A percentile compares a stretch with the other conserved stretches of the same genome.
Conservation (phyloP, 106 monocot species). For the Phalaenopsis aphrodite region DNA sequence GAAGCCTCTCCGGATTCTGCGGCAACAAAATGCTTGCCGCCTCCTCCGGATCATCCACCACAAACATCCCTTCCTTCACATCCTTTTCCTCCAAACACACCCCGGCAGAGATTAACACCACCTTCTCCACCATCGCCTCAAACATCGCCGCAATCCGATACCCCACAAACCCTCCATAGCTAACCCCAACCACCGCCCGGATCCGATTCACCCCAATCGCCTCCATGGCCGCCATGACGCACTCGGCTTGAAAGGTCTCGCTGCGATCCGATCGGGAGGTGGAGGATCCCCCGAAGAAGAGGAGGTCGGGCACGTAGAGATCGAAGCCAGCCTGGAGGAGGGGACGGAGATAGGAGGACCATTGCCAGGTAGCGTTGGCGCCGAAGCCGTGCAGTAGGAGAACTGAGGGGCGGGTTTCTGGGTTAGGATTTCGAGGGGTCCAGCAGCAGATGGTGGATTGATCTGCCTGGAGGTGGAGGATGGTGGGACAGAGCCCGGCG, state of each 20-base stretch:
- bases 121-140: slow-evolving; percentile 39
- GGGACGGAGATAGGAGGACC: slow-evolving; percentile 15
- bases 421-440: slow-evolving; percentile 15
- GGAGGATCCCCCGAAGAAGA: slow-evolving; percentile 64
- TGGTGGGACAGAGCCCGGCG: slow-evolving; percentile 51
- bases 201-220: slow-evolving; percentile 33
- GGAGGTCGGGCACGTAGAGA: slow-evolving; percentile 29
- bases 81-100: slow-evolving; percentile 76
- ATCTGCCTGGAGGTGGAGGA: slow-evolving; percentile 20
- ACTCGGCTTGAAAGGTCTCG: slow-evolving; percentile 59
- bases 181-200: slow-evolving; percentile 47
- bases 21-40: slow-evolving; percentile 54
- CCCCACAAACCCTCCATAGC: slow-evolving; percentile 83
- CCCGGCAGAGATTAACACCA: slow-evolving; percentile 58
- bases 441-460: slow-evolving; percentile 22
- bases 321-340: slow-evolving; percentile 19
- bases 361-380: slow-evolving; percentile 31
- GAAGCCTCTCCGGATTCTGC: slow-evolving; percentile 56
- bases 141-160: slow-evolving; percentile 63
- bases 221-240: slow-evolving; percentile 40
- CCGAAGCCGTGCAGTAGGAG: slow-evolving; percentile 32
- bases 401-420: slow-evolving; percentile 10
- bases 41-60: slow-evolving; percentile 43
- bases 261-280: slow-evolving; percentile 48
- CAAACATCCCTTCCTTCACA: slow-evolving; percentile 50